Evolutionary conservation across 306 rosid species (phyloP).

Genomic region (Benincasa hispida): DNA sequence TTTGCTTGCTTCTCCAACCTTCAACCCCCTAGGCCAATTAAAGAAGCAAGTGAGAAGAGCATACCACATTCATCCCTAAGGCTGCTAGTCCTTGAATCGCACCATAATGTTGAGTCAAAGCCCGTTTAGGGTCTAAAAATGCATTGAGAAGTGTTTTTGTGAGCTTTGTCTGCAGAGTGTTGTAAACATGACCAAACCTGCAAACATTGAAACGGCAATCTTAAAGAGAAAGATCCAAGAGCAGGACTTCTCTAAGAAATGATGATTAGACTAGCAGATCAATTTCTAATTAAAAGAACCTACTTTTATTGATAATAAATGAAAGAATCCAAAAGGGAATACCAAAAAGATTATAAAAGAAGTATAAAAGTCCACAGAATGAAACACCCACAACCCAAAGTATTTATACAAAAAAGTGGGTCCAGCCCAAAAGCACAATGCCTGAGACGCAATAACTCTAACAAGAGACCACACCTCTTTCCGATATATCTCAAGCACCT

Average conservation of each 20-base stretch:
- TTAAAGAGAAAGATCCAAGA: background rate
- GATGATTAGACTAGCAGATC: no score
- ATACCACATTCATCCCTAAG: conserved; percentile 75
- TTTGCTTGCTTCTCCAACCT: background rate
- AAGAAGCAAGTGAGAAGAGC: conserved; percentile 5
- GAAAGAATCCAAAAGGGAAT: background rate
- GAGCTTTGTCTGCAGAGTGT: conserved; percentile 77
- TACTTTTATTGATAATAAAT: background rate
- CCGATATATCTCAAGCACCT: background rate
- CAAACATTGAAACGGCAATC: background rate
- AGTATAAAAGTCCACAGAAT: background rate
- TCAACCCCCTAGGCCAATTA: background rate
- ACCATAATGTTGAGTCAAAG: conserved; percentile 84
- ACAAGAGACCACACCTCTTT: background rate
- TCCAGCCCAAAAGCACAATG: background rate
- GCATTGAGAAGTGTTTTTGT: conserved; percentile 73
- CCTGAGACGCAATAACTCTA: background rate
- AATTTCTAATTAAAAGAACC: background rate
- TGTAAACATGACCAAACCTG: conserved; percentile 87
- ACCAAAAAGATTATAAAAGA: background rate
- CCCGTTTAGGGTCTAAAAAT: conserved; percentile 77
- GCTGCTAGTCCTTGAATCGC: conserved; percentile 86
- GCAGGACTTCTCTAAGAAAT: background rate
- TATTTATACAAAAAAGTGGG: background rate
- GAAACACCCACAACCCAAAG: background rate